phyloP scores from a whole-genome alignment of 192 early-diverging fungal species.

The Geranomyces variabilis region DNA sequence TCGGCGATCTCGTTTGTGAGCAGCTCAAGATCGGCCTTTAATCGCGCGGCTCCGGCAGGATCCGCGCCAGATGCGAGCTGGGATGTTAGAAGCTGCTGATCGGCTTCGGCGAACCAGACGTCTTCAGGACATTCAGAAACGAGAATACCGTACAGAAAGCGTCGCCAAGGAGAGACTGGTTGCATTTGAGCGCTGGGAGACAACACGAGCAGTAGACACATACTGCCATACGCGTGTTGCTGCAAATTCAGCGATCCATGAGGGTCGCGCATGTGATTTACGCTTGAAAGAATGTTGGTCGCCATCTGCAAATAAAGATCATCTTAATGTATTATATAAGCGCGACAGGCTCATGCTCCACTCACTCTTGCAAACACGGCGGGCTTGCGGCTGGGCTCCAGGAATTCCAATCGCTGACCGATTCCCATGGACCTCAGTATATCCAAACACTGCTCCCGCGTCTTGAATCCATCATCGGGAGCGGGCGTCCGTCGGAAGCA shows the following conservation, averaged over 20 bases:
- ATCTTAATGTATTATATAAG: not conserved
- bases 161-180: not conserved
- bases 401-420: not conserved
- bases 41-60: not conserved
- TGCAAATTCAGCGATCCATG: not conserved
- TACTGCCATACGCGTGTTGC: slow-evolving; percentile 23
- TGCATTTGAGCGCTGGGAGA: not conserved
- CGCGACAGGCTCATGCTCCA: not conserved
- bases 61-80: not conserved
- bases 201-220: slow-evolving; percentile 14
- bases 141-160: slow-evolving; percentile 20
- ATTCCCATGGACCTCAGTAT: not conserved
- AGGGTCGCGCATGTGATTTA: not conserved
- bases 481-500: slow-evolving; percentile 5
- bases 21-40: not conserved
- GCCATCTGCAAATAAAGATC: slow-evolving; percentile 13
- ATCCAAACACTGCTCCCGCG: slow-evolving; percentile 1
- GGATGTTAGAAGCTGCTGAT: slow-evolving; percentile 2
- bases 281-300: slow-evolving; percentile 20
- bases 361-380: slow-evolving; percentile 14
- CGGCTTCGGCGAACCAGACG: slow-evolving; percentile 27
- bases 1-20: slow-evolving; percentile 12
- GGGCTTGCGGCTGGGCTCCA: not conserved
- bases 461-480: slow-evolving; percentile 5
- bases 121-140: slow-evolving; percentile 25